Evolutionary conservation across 1,284 basidiomycete genomes (phyloP), one percentile per base, ranked within the genome.

Genomic region (Pyrrhoderma noxium): DNA sequence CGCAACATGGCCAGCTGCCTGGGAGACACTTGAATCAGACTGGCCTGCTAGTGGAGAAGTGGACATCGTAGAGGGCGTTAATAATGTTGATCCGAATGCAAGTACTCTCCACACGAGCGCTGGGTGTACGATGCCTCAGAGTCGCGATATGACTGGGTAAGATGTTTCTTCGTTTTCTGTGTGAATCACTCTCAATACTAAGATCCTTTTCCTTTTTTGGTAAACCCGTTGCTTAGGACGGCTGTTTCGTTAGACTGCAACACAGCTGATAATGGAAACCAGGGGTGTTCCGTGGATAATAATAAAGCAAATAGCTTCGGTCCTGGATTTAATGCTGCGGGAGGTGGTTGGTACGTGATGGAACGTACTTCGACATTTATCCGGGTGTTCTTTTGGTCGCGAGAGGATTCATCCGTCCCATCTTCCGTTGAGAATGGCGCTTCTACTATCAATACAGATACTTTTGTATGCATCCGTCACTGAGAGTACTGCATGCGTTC

Each of bases 1-100:
- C 57, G 79, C 75, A 8, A 68, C 66, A 3, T 70, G 68, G 68
- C 68, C 69, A n/a, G 77, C 79, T 3, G 63, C 76, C n/a, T 69
- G 68, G 69, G 67, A 69, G 55, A 56, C 64, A 35, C 66, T 65
- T 27, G 58, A 11, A 55, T 61, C 49, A 64, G 67, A 51, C 42
- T 55, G 54, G 54, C 56, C 53, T 2, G 39, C 37, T 2, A 18
- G 44, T 18, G 80, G 80, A 0, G 79, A 87, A 62, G 72, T 85
- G 21, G 84, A 87, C 63, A 81, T 87, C 45, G 50, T 86, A 13
- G 85, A 87, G 63, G 83, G 78, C 11, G 77, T 84, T 35, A 85
- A 86, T 58, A 72, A 76, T 58, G 63, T 71, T 57, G 62, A 64
- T 0, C 71, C 77, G 9, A 79, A 89, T 60, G 68, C 70, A 47